phyloP scores from a whole-genome alignment of 1,139 yeast species.

The Lodderomyces metapsilosis region DNA sequence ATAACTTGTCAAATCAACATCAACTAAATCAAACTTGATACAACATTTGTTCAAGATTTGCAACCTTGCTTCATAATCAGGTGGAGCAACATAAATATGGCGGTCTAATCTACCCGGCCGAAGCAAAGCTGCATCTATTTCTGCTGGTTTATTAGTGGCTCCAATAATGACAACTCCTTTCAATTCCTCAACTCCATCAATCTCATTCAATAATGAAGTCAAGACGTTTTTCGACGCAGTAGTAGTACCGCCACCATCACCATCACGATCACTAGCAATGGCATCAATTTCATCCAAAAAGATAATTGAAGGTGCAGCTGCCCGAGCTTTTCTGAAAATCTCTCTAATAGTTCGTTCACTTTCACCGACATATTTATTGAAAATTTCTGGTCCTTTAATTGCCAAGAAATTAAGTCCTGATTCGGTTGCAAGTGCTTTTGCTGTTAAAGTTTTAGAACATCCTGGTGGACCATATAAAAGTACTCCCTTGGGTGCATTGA shows the following conservation, averaged over 20 bases:
- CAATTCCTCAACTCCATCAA: constrained; percentile 93
- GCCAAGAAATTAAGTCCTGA: constrained; percentile 91
- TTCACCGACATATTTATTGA: constrained; percentile 93
- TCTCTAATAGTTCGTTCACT: constrained; percentile 88
- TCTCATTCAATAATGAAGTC: constrained; percentile 86
- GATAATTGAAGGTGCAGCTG: constrained; percentile 89
- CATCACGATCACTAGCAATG: constrained; percentile 67
- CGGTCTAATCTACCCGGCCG: constrained; percentile 95
- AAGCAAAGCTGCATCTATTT: constrained; percentile 85
- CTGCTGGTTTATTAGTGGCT: constrained; percentile 92
- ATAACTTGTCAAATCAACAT: constrained; percentile 44
- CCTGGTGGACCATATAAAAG: constrained; percentile 95
- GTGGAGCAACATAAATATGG: constrained; percentile 89
- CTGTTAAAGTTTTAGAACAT: constrained; percentile 90
- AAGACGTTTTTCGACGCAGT: constrained; percentile 78
- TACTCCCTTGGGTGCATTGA: constrained; percentile 89
- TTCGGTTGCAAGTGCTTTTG: constrained; percentile 93
- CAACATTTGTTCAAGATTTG: constrained; percentile 75
- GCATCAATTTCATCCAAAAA: constrained; percentile 97
- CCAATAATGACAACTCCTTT: constrained; percentile 92
- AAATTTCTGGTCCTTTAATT: constrained; percentile 93
- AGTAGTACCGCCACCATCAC: constrained; percentile 32
- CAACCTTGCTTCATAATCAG: constrained; percentile 73
- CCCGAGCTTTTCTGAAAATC: constrained; percentile 85
- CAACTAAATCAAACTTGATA: constrained; percentile 49